These are phyloP conservation scores for Picochlorum sp. DNA, from an alignment of 139 green algal species.

Conservation along the genomic window DNA sequence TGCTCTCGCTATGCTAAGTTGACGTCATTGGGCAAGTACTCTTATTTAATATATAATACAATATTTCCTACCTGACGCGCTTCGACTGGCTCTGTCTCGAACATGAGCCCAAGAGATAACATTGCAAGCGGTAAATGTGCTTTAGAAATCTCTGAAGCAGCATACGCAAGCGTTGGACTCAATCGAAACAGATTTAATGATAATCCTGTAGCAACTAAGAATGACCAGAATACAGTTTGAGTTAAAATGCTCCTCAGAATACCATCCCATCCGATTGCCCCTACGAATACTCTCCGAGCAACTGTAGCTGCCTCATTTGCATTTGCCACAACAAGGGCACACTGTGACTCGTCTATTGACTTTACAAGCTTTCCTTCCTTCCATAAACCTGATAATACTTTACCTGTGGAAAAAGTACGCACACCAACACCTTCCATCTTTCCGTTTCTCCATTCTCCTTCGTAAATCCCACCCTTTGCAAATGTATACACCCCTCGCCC, in stretches of 20 bases:
- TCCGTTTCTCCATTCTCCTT: slow-evolving; percentile 67
- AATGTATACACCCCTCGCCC: slow-evolving; percentile 70
- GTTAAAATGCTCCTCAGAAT: slow-evolving; percentile 2
- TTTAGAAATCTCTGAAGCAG: slow-evolving; percentile 2
- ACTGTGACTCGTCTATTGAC: slow-evolving; percentile 55
- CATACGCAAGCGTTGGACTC: slow-evolving; percentile 7
- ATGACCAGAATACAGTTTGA: slow-evolving; percentile 17
- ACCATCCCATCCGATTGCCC: not conserved
- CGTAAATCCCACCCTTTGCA: slow-evolving; percentile 66
- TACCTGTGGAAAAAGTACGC: slow-evolving; percentile 51
- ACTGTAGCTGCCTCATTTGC: slow-evolving; percentile 47
- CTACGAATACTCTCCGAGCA: slow-evolving; percentile 29
- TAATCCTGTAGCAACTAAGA: slow-evolving; percentile 1
- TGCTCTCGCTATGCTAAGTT: not conserved
- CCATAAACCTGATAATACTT: slow-evolving; percentile 57
- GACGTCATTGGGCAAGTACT: not conserved
- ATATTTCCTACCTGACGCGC: slow-evolving; percentile 9
- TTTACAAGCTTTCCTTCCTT: slow-evolving; percentile 33
- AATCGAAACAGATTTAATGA: slow-evolving; percentile 2
- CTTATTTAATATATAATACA: not conserved
- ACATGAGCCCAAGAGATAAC: slow-evolving; percentile 8
- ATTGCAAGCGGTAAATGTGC: slow-evolving; percentile 19
- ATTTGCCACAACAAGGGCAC: slow-evolving; percentile 47
- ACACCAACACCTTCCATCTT: slow-evolving; percentile 53
- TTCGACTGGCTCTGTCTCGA: not conserved